Evolutionary conservation across 192 early-diverging fungal species (phyloP).

Genomic region (Dissophora globulifera): DNA sequence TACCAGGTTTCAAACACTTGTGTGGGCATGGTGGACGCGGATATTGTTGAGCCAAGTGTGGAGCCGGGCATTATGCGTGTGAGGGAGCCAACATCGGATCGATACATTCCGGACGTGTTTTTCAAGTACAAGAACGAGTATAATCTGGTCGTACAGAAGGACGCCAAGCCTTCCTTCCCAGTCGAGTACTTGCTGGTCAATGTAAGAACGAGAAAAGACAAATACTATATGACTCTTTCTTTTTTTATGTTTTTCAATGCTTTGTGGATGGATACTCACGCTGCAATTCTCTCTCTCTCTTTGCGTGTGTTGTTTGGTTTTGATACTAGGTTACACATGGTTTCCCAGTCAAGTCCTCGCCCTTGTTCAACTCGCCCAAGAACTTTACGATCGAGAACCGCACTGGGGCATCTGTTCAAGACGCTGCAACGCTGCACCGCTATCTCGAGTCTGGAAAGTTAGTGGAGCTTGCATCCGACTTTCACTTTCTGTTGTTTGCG

Average conservation of each 20-base stretch:
- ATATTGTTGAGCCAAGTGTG: constrained; percentile 89
- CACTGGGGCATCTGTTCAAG: constrained; percentile 63
- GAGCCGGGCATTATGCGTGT: constrained; percentile 90
- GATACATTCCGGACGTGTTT: constrained; percentile 97
- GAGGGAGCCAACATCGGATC: constrained; percentile 70
- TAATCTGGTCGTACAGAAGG: constrained; percentile 82
- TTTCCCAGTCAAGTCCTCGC: constrained; percentile 82
- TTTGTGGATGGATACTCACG: not conserved
- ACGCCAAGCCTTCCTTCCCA: constrained; percentile 96
- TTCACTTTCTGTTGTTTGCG: constrained; percentile 85
- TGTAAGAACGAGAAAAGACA: constrained; percentile 62
- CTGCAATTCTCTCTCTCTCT: too few species aligned
- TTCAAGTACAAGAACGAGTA: constrained; percentile 98
- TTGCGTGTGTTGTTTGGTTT: too few species aligned
- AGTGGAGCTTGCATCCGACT: constrained; percentile 75
- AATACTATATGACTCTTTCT: too few species aligned
- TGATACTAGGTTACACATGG: constrained; percentile 83
- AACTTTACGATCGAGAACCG: constrained; percentile 87
- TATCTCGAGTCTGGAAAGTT: constrained; percentile 62
- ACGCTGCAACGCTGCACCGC: constrained; percentile 66
- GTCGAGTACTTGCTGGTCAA: constrained; percentile 97
- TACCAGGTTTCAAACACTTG: constrained; percentile 95
- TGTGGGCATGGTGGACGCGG: constrained; percentile 90
- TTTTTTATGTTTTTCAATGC: too few species aligned
- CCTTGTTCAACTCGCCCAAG: constrained; percentile 73